A percentile compares a stretch with the other conserved stretches of the same genome.
Evolutionary conservation across 768 basidiomycete genomes (phyloP).

Genomic region (Podaxis mareebaensis): DNA sequence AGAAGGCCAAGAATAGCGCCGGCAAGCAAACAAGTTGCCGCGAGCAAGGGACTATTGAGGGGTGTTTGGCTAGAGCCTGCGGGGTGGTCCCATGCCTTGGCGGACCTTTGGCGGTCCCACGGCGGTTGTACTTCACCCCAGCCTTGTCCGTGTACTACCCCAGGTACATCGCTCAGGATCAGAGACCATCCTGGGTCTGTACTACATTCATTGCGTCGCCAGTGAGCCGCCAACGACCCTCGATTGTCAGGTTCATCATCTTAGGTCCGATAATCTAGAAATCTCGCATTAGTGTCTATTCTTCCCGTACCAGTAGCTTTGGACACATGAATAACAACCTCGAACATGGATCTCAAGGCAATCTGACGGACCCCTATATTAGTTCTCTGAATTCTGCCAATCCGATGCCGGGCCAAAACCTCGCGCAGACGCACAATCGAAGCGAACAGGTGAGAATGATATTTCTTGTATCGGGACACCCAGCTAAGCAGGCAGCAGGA

Average conservation of each 20-base stretch:
- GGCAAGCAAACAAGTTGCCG: conserved; percentile 5
- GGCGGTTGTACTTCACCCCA: conserved; percentile 13
- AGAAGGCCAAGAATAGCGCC: not conserved
- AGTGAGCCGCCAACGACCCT: conserved; percentile 3
- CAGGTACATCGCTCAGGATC: conserved; percentile 32
- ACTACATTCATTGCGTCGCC: conserved; percentile 14
- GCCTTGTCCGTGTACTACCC: conserved; percentile 27
- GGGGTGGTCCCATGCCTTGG: conserved; percentile 9
- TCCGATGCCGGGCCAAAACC: not conserved
- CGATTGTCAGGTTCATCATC: conserved; percentile 13
- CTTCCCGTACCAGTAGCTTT: conserved; percentile 9
- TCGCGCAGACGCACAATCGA: not conserved
- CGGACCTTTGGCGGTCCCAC: conserved; percentile 17
- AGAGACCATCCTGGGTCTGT: conserved; percentile 26
- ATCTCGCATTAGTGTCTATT: conserved; percentile 2
- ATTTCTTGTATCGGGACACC: conserved; percentile 9
- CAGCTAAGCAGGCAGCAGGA: conserved; percentile 25
- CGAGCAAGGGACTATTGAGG: conserved; percentile 8
- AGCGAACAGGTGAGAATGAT: conserved; percentile 8
- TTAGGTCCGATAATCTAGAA: conserved; percentile 15
- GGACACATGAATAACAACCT: conserved; percentile 13
- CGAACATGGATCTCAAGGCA: conserved; percentile 12
- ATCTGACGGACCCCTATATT: conserved; percentile 12
- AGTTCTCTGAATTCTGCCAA: conserved; percentile 13
- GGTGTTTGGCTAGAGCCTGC: conserved; percentile 5